A percentile compares a stretch with the other conserved stretches of the same genome.
phyloP scores from a whole-genome alignment of 495 filamentous ascomycete genomes.

The Penicillium steckii region DNA sequence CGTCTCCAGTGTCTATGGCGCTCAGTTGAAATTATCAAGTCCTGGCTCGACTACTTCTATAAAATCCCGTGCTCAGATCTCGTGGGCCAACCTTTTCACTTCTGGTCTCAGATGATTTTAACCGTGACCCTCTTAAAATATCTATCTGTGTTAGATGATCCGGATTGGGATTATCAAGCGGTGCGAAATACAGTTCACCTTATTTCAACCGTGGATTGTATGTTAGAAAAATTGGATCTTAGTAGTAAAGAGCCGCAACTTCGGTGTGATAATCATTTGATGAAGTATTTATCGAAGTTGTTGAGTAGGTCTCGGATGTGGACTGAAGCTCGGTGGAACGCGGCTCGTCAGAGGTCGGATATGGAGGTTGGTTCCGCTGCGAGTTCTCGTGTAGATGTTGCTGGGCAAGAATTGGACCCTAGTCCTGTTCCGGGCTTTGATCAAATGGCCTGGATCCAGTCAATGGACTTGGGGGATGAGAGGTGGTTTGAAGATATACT shows the following conservation, averaged over 20 bases:
- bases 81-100: slow-evolving; percentile 30
- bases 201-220: slow-evolving; percentile 25
- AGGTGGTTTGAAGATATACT: too few species aligned
- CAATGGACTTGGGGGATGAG: too few species aligned
- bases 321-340: slow-evolving; percentile 17
- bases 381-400: too few species aligned
- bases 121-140: slow-evolving; percentile 35
- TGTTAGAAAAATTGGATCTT: slow-evolving; percentile 23
- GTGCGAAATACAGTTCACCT: slow-evolving; percentile 34
- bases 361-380: too few species aligned
- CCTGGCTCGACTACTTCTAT: slow-evolving; percentile 35
- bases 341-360: not conserved
- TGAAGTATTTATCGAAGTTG: slow-evolving; percentile 26
- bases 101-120: slow-evolving; percentile 38
- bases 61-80: slow-evolving; percentile 20
- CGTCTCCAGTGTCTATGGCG: slow-evolving; percentile 34
- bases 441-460: too few species aligned
- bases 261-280: slow-evolving; percentile 26
- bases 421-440: too few species aligned
- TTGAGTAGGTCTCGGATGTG: slow-evolving; percentile 22
- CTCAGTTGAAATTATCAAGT: slow-evolving; percentile 34
- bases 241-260: slow-evolving; percentile 25
- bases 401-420: too few species aligned
- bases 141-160: slow-evolving; percentile 37
- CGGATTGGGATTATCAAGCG: slow-evolving; percentile 38